Conservation (phyloP, 83 land plant species). For the Picea abies region DNA sequence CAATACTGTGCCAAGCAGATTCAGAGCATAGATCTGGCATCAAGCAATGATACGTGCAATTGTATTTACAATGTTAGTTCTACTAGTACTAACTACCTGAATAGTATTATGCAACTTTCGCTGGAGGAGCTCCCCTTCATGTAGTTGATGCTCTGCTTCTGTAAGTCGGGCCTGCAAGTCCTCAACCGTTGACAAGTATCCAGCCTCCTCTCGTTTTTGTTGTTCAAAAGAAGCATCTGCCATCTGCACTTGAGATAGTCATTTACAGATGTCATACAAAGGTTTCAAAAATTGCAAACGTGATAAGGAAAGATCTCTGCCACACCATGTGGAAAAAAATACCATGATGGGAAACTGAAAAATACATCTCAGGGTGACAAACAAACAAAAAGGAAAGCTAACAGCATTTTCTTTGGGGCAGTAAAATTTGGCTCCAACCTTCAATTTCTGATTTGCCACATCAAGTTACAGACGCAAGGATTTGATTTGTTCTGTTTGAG, state of each 20-base stretch:
- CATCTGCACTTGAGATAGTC: constrained; percentile 29
- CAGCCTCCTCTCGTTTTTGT: constrained; percentile 44
- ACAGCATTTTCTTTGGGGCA: not conserved
- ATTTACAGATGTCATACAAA: not conserved
- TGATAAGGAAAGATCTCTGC: not conserved
- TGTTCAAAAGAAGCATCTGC: constrained; percentile 41
- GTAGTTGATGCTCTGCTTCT: constrained; percentile 51
- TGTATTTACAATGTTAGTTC: not conserved
- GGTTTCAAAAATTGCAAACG: not conserved
- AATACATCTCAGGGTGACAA: not conserved
- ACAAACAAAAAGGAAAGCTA: not conserved
- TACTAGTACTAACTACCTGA: constrained; percentile 38
- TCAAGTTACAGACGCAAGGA: constrained; percentile 43
- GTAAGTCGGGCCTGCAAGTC: constrained; percentile 50
- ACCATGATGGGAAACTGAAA: not conserved
- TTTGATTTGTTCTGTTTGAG: constrained; percentile 47
- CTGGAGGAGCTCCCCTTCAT: constrained; percentile 60
- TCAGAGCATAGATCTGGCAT: no score
- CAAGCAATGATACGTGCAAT: not conserved
- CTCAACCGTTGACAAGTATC: constrained; percentile 25
- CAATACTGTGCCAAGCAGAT: not conserved
- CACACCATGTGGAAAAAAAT: not conserved
- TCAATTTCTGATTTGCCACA: constrained; percentile 49
- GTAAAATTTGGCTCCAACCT: constrained; percentile 34
- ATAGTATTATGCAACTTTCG: constrained; percentile 73